Evolutionary conservation across 2,329 filamentous ascomycete genomes (phyloP).

Genomic region (Monosporascus sp.): DNA sequence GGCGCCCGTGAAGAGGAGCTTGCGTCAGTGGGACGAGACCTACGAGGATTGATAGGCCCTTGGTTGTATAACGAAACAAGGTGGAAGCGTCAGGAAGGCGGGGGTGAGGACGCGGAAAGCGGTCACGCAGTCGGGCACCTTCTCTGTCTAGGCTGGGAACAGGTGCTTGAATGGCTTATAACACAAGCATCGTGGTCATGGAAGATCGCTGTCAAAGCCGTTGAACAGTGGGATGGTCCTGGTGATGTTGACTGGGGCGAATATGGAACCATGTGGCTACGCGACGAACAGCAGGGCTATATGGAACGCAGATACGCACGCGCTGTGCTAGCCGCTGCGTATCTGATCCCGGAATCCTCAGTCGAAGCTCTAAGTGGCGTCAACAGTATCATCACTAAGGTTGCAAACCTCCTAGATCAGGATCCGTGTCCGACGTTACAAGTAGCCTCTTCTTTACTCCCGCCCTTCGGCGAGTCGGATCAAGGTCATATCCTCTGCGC

Average conservation of each 20-base stretch:
- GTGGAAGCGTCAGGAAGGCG: constrained; percentile 37
- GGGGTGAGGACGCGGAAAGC: constrained; percentile 13
- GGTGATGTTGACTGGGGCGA: constrained; percentile 63
- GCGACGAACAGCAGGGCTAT: constrained; percentile 53
- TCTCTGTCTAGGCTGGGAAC: constrained; percentile 60
- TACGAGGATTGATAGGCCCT: constrained; percentile 63
- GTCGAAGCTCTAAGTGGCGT: constrained; percentile 53
- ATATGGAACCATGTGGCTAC: constrained; percentile 50
- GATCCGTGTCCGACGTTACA: constrained; percentile 49
- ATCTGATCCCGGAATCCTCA: constrained; percentile 57
- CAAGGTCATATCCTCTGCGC: constrained; percentile 29
- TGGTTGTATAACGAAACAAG: constrained; percentile 65
- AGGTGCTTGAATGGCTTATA: constrained; percentile 62
- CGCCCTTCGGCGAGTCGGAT: constrained; percentile 31
- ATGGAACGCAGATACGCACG: constrained; percentile 62
- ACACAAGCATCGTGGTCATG: constrained; percentile 55
- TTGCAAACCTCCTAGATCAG: constrained; percentile 55
- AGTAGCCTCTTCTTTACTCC: constrained; percentile 40
- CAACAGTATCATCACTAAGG: constrained; percentile 54
- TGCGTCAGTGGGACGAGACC: constrained; percentile 51
- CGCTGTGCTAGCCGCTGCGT: constrained; percentile 61
- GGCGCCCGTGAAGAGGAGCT: constrained; percentile 34
- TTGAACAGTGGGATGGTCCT: constrained; percentile 70
- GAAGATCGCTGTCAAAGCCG: constrained; percentile 53
- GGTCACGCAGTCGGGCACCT: constrained; percentile 19